These are phyloP conservation scores for Byssothecium circinans DNA, from an alignment of 2,329 filamentous ascomycete genomes.

Conservation along the genomic window DNA sequence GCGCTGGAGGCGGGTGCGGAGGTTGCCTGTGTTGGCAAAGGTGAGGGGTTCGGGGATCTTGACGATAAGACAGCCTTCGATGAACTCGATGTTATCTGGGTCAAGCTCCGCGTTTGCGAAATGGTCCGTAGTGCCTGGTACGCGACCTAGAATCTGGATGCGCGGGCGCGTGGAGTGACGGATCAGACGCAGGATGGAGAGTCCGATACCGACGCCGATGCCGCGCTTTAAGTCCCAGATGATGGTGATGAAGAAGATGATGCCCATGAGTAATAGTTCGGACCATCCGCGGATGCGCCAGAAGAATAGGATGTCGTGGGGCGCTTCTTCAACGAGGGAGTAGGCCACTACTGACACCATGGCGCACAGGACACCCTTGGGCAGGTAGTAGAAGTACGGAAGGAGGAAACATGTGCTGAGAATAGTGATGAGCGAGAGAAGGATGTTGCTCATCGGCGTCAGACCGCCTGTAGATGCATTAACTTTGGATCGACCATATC, in stretches of 20 bases:
- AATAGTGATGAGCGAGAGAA: conserved; percentile 80
- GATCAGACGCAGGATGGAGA: conserved; percentile 87
- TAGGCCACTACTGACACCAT: conserved; percentile 97
- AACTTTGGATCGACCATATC: conserved; percentile 94
- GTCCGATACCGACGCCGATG: conserved; percentile 89
- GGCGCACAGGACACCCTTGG: conserved; percentile 90
- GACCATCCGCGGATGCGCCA: conserved; percentile 80
- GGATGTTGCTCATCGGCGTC: conserved; percentile 90
- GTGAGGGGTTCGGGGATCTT: conserved; percentile 97
- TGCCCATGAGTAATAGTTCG: conserved; percentile 81
- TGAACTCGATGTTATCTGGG: conserved; percentile 75
- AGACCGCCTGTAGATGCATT: conserved; percentile 89
- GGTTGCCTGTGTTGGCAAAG: conserved; percentile 92
- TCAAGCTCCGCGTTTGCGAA: conserved; percentile 84
- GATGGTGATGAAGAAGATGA: conserved; percentile 89
- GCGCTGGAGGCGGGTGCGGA: conserved; percentile 79
- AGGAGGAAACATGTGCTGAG: conserved; percentile 79
- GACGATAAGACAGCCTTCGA: conserved; percentile 90
- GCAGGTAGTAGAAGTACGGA: conserved; percentile 92
- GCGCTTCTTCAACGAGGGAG: conserved; percentile 92
- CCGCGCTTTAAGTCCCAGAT: conserved; percentile 93
- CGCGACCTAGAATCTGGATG: conserved; percentile 92
- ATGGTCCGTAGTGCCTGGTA: conserved; percentile 72
- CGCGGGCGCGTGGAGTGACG: conserved; percentile 87
- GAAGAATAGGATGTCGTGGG: conserved; percentile 91